Percentiles rank a stretch among this genome's conserved stretches.
Conservation (phyloP, 108 stramenopile genomes). For the Nannochloropsis salina region DNA sequence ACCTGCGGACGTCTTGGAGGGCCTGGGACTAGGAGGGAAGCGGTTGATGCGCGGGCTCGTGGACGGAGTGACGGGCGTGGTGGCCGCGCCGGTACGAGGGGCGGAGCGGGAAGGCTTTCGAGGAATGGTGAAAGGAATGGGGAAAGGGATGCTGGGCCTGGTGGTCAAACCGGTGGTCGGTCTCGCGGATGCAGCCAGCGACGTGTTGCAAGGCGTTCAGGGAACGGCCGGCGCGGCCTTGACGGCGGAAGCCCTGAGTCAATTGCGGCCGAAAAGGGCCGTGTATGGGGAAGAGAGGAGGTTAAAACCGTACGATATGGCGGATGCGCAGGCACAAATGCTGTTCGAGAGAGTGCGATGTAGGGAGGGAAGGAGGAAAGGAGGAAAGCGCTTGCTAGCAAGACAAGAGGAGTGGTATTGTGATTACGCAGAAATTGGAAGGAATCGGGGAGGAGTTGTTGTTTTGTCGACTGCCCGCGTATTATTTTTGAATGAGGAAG, state of each 20-base stretch:
- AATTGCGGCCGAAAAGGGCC: constrained; percentile 34
- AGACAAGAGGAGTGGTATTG: not conserved
- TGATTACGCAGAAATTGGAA: not conserved
- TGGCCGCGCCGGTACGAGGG: constrained; percentile 67
- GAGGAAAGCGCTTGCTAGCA: not conserved
- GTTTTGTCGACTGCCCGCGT: not conserved
- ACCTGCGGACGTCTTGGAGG: constrained; percentile 55
- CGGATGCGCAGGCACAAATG: constrained; percentile 26
- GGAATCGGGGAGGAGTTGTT: not conserved
- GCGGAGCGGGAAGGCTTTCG: constrained; percentile 69
- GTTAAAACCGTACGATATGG: constrained; percentile 28
- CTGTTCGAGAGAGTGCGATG: not conserved
- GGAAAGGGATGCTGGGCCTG: constrained; percentile 71
- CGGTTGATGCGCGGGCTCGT: not conserved
- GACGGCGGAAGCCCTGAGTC: constrained; percentile 24
- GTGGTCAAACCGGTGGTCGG: constrained; percentile 87
- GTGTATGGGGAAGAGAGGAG: constrained; percentile 32
- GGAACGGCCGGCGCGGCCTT: not conserved
- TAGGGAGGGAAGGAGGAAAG: not conserved
- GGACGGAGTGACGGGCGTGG: constrained; percentile 46
- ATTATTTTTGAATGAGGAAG: not conserved
- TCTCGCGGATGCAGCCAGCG: constrained; percentile 75
- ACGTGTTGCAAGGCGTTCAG: constrained; percentile 77
- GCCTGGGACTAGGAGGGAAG: constrained; percentile 64
- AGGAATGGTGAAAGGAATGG: constrained; percentile 64